Conservation (phyloP, 805 yeast species). For the Nakazawaea ambrosiae region DNA sequence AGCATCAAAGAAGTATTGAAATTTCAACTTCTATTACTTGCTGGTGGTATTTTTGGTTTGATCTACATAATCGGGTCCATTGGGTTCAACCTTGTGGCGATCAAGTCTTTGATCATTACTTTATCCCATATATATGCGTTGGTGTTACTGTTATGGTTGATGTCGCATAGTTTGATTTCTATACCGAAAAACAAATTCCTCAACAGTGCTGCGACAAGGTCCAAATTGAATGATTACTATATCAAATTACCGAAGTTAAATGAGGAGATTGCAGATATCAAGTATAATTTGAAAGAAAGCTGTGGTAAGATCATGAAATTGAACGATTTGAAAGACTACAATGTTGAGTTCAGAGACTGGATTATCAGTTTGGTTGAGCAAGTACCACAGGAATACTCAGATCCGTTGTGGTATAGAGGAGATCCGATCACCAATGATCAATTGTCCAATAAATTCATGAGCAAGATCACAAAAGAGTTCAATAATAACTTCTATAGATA, state of each 20-base stretch:
- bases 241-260: slow-evolving; percentile 47
- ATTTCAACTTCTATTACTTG: slow-evolving; percentile 54
- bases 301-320: slow-evolving; percentile 52
- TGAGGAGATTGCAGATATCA: slow-evolving; percentile 59
- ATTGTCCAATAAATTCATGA: slow-evolving; percentile 36
- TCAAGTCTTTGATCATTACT: slow-evolving; percentile 67
- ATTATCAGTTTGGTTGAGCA: slow-evolving; percentile 46
- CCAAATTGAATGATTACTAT: slow-evolving; percentile 25
- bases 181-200: slow-evolving; percentile 43
- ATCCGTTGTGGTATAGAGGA: slow-evolving; percentile 19
- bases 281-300: slow-evolving; percentile 54
- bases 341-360: slow-evolving; percentile 53
- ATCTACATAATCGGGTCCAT: slow-evolving; percentile 47
- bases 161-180: slow-evolving; percentile 74
- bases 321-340: slow-evolving; percentile 36
- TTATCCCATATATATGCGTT: slow-evolving; percentile 72
- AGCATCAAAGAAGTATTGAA: slow-evolving; percentile 50
- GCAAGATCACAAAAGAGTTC: slow-evolving; percentile 43
- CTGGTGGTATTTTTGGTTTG: slow-evolving; percentile 44
- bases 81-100: slow-evolving; percentile 37
- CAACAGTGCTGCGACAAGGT: slow-evolving; percentile 3
- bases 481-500: slow-evolving; percentile 44
- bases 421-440: slow-evolving; percentile 21
- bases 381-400: slow-evolving; percentile 35
- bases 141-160: slow-evolving; percentile 69